Conservation (phyloP, 2,329 filamentous ascomycete species). For the Ceratocystis eucalypticola region DNA sequence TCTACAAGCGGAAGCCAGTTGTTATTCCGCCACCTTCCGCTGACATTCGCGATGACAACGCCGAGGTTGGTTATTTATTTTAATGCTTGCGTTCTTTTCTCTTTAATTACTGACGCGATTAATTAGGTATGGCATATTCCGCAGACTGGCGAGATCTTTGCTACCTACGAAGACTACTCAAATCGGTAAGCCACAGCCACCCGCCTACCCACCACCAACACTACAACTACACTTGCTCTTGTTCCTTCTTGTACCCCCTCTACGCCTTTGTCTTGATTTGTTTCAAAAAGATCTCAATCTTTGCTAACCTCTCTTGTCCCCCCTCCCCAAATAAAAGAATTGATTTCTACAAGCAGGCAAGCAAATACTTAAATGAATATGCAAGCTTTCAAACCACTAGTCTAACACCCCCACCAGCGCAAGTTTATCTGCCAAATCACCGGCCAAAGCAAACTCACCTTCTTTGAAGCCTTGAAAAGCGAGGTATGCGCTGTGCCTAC, state of each 20-base stretch:
- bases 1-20: slow-evolving; percentile 93
- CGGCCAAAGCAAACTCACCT: slow-evolving; percentile 78
- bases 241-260: background rate
- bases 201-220: background rate
- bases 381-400: background rate
- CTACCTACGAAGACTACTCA: slow-evolving; percentile 77
- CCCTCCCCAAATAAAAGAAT: slow-evolving; percentile 43
- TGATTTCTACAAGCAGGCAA: slow-evolving; percentile 86
- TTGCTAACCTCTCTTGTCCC: background rate
- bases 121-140: slow-evolving; percentile 78
- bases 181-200: slow-evolving; percentile 47
- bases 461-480: slow-evolving; percentile 83
- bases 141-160: slow-evolving; percentile 81
- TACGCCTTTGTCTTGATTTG: slow-evolving; percentile 16
- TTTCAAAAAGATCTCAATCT: background rate
- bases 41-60: slow-evolving; percentile 62
- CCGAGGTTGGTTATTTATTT: slow-evolving; percentile 49
- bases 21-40: slow-evolving; percentile 56
- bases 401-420: slow-evolving; percentile 37
- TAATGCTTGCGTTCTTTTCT: slow-evolving; percentile 6
- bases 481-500: slow-evolving; percentile 50
- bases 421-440: slow-evolving; percentile 94
- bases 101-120: slow-evolving; percentile 17
- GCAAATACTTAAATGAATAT: slow-evolving; percentile 22
- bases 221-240: background rate